A percentile compares a stretch with the other conserved stretches of the same genome.
Evolutionary conservation across 371 early-diverging fungal species (phyloP).

Genomic region (Polyrhizophydium stewartii): DNA sequence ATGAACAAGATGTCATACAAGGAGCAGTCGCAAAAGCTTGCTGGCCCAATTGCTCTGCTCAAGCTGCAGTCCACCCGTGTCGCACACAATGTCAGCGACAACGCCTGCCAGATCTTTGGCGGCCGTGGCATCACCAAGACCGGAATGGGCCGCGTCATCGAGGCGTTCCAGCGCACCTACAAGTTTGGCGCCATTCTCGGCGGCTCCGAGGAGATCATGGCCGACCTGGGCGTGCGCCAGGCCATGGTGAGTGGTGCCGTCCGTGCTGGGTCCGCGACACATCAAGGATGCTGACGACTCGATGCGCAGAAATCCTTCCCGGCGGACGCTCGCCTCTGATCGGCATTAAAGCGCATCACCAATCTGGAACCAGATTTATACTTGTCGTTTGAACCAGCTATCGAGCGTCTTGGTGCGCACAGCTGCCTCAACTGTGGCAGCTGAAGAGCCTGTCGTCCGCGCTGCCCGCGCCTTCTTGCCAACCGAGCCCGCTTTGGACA

Average conservation of each 20-base stretch:
- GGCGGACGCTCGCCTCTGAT: no score
- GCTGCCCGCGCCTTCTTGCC: no score
- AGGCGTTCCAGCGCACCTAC: slow-evolving; percentile 49
- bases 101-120: slow-evolving; percentile 59
- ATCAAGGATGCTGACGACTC: no score
- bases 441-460: no score
- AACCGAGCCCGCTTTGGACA: no score
- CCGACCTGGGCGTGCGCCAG: slow-evolving; percentile 35
- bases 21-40: slow-evolving; percentile 58
- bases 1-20: slow-evolving; percentile 61
- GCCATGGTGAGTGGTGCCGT: slow-evolving; percentile 19
- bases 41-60: slow-evolving; percentile 61
- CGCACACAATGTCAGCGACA: slow-evolving; percentile 21
- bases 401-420: no score
- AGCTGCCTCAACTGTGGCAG: no score
- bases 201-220: slow-evolving; percentile 36
- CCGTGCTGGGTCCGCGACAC: no score
- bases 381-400: no score
- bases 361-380: no score
- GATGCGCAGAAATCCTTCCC: no score
- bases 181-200: slow-evolving; percentile 36
- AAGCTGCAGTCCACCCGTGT: slow-evolving; percentile 34
- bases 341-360: no score
- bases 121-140: slow-evolving; percentile 62
- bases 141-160: slow-evolving; percentile 60